A percentile compares a stretch with the other conserved stretches of the same genome.
Conservation (phyloP, 352 stramenopile species). For the Phytophthora lateralis region DNA sequence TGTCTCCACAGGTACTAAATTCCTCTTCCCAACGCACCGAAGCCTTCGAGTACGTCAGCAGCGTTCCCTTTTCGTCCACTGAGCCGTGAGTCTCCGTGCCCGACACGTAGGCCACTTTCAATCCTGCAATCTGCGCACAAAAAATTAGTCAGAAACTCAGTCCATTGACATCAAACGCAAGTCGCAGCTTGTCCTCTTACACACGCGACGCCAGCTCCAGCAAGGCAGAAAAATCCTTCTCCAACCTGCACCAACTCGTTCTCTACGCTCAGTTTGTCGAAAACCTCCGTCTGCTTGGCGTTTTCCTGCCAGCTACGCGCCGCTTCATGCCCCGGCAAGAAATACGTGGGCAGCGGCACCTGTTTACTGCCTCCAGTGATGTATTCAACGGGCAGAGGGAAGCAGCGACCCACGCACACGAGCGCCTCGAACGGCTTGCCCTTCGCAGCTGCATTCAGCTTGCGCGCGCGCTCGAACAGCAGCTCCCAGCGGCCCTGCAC, state of each 20-base stretch:
- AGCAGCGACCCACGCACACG: constrained; percentile 59
- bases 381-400: constrained; percentile 61
- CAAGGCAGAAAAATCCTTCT: constrained; percentile 59
- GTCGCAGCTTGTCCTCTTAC: constrained; percentile 25
- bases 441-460: constrained; percentile 67
- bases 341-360: constrained; percentile 68
- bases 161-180: not conserved
- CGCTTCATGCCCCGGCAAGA: constrained; percentile 45
- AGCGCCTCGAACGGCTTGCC: constrained; percentile 64
- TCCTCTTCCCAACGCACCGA: constrained; percentile 18
- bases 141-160: constrained; percentile 10
- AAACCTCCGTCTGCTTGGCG: constrained; percentile 40
- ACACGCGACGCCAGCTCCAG: constrained; percentile 43
- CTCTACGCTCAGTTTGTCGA: constrained; percentile 43
- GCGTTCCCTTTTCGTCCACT: constrained; percentile 34
- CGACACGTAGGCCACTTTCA: constrained; percentile 51
- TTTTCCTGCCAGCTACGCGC: constrained; percentile 32
- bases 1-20: not conserved
- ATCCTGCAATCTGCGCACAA: constrained; percentile 39
- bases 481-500: constrained; percentile 65
- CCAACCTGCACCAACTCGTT: constrained; percentile 42
- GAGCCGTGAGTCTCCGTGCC: constrained; percentile 29
- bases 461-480: constrained; percentile 72
- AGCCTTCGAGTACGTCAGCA: constrained; percentile 39
- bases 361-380: constrained; percentile 35